Evolutionary conservation across 176 grass and related monocot species (phyloP).

Genomic region (Cymbopogon citratus): DNA sequence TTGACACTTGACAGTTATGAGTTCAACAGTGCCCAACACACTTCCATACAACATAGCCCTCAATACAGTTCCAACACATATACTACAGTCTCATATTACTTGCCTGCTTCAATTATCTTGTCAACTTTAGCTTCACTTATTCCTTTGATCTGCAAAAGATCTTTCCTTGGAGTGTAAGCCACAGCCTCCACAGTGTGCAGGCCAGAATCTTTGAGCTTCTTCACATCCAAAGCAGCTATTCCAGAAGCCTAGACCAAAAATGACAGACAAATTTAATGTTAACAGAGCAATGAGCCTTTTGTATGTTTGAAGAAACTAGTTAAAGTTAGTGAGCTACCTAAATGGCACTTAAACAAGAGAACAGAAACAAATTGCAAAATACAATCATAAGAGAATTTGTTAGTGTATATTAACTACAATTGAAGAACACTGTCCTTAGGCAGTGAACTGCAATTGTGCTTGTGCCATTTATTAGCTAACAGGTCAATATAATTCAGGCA

Average conservation of each 20-base stretch:
- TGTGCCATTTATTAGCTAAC: not conserved
- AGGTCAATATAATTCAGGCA: not conserved
- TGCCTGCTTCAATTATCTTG: slow-evolving; percentile 94
- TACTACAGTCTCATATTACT: slow-evolving; percentile 5
- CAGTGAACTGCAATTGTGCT: not conserved
- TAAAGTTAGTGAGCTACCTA: not conserved
- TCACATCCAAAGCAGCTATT: slow-evolving; percentile 89
- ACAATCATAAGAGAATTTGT: not conserved
- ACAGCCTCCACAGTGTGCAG: slow-evolving; percentile 81
- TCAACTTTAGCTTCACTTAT: slow-evolving; percentile 98
- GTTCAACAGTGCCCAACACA: not conserved
- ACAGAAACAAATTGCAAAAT: not conserved
- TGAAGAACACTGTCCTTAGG: not conserved
- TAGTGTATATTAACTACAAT: not conserved
- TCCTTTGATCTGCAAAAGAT: slow-evolving; percentile 93
- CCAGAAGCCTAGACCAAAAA: slow-evolving; percentile 68
- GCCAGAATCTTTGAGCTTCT: slow-evolving; percentile 88
- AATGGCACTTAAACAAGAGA: not conserved
- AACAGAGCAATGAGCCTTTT: not conserved
- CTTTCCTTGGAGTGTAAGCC: slow-evolving; percentile 89
- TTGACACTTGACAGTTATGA: not conserved
- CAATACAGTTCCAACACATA: not conserved
- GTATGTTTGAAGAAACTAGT: not conserved
- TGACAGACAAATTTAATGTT: not conserved
- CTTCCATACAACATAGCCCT: slow-evolving; percentile 1